Conservation (phyloP, 352 stramenopile species). For the Phytopythium oedochilum region DNA sequence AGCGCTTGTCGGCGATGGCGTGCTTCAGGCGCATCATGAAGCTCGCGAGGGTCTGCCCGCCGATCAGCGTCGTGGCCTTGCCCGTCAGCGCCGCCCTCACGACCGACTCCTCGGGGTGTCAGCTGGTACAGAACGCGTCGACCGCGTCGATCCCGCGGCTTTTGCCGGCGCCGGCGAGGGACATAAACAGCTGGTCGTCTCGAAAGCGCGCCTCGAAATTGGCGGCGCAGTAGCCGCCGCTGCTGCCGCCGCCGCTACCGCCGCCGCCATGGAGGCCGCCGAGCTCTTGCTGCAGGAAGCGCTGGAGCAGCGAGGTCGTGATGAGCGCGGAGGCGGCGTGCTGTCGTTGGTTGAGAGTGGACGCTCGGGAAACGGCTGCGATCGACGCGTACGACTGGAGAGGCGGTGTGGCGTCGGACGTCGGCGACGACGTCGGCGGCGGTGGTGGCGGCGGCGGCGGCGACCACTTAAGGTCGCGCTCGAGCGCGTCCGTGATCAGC, state of each 20-base stretch:
- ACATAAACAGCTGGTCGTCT: constrained; percentile 6
- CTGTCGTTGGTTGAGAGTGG: constrained; percentile 7
- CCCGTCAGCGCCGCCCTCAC: neutral
- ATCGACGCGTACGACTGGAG: neutral
- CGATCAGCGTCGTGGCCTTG: neutral
- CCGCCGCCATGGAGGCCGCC: neutral
- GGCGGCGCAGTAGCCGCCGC: constrained; percentile 3
- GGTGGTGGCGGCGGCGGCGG: neutral
- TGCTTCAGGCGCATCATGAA: constrained; percentile 2
- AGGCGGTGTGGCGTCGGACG: too few relatives aligned
- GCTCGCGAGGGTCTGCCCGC: neutral
- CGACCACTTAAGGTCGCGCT: constrained; percentile 1
- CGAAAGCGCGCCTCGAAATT: constrained; percentile 10
- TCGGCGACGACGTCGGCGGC: too few relatives aligned
- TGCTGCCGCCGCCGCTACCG: too few relatives aligned
- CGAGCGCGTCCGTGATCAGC: constrained; percentile 1
- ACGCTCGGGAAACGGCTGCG: constrained; percentile 3
- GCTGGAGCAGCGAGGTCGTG: constrained; percentile 1
- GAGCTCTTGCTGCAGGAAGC: constrained; percentile 7
- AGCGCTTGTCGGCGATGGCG: neutral
- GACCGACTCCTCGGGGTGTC: neutral
- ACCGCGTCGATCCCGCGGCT: constrained; percentile 8
- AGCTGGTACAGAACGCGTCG: constrained; percentile 4
- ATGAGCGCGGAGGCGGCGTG: constrained; percentile 6
- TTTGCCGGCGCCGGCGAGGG: constrained; percentile 4